These are phyloP conservation scores for Xenoacremonium recifei DNA, from an alignment of 2,329 filamentous ascomycete species.

Conservation along the genomic window DNA sequence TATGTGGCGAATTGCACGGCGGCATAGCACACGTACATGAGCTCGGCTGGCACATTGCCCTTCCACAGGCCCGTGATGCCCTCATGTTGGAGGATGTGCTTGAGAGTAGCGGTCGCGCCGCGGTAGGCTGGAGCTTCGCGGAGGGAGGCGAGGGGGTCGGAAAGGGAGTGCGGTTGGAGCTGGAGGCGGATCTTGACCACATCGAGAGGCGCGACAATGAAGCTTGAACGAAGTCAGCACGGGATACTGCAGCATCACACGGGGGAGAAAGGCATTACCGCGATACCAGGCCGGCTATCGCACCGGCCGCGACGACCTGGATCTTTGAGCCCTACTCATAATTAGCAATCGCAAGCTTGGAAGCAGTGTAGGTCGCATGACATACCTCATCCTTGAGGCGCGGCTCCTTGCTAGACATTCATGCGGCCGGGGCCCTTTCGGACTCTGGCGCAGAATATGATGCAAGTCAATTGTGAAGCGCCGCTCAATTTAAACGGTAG, in stretches of 20 bases:
- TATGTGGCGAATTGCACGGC: slow-evolving; percentile 89
- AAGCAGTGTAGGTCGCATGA: neutral
- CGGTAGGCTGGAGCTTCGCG: slow-evolving; percentile 59
- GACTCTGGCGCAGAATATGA: slow-evolving; percentile 18
- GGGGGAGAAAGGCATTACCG: slow-evolving; percentile 53
- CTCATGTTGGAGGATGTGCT: slow-evolving; percentile 75
- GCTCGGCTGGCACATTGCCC: slow-evolving; percentile 92
- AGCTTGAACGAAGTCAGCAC: slow-evolving; percentile 61
- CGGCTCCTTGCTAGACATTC: slow-evolving; percentile 35
- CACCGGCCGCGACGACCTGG: slow-evolving; percentile 57
- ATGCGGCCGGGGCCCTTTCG: slow-evolving; percentile 21
- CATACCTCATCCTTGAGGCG: slow-evolving; percentile 60
- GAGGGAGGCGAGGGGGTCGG: slow-evolving; percentile 66
- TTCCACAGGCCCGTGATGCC: slow-evolving; percentile 91
- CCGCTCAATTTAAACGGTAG: no score
- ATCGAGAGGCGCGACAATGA: slow-evolving; percentile 92
- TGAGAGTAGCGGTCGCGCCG: slow-evolving; percentile 73
- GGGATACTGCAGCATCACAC: no score
- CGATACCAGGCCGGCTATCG: slow-evolving; percentile 78
- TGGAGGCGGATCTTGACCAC: slow-evolving; percentile 98
- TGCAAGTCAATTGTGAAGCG: no score
- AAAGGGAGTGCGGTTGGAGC: slow-evolving; percentile 82
- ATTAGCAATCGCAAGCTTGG: neutral
- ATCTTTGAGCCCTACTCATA: slow-evolving; percentile 49
- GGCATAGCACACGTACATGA: slow-evolving; percentile 90